Conservation (phyloP, 2,329 filamentous ascomycete species). For the Tolypocladium ovalisporum region DNA sequence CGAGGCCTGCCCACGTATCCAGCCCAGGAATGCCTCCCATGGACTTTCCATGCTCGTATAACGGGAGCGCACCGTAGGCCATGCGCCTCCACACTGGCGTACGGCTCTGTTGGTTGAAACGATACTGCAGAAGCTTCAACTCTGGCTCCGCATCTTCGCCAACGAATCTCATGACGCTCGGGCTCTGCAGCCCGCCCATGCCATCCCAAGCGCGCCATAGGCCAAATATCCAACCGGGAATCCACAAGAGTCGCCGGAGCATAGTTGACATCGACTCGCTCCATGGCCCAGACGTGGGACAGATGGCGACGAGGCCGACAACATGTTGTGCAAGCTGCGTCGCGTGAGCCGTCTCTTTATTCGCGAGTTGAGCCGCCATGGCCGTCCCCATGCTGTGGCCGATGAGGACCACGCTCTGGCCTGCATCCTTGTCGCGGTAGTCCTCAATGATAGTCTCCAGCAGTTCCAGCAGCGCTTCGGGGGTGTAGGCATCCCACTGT, state of each 20-base stretch:
- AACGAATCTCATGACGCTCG: constrained; percentile 69
- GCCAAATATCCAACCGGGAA: constrained; percentile 66
- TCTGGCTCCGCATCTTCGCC: constrained; percentile 55
- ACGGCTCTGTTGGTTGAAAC: constrained; percentile 72
- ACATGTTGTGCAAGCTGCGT: constrained; percentile 50
- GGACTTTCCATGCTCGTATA: constrained; percentile 39
- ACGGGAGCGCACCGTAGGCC: constrained; percentile 59
- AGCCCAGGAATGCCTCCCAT: constrained; percentile 57
- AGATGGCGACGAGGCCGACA: constrained; percentile 71
- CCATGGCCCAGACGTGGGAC: constrained; percentile 59
- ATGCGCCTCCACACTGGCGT: constrained; percentile 77
- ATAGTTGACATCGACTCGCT: constrained; percentile 31
- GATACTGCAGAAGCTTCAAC: constrained; percentile 55
- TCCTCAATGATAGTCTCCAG: constrained; percentile 64
- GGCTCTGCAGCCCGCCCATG: constrained; percentile 65
- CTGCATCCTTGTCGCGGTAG: constrained; percentile 52
- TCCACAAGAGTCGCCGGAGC: constrained; percentile 47
- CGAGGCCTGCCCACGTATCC: constrained; percentile 60
- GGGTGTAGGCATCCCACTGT: constrained; percentile 68
- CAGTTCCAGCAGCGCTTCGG: constrained; percentile 64
- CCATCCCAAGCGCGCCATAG: constrained; percentile 69
- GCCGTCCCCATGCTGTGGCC: constrained; percentile 88
- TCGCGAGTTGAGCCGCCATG: constrained; percentile 60
- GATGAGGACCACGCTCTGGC: constrained; percentile 67
- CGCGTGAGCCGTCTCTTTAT: constrained; percentile 27